Conservation (phyloP, 805 yeast species). For the Kregervanrija pseudodelftensis region DNA sequence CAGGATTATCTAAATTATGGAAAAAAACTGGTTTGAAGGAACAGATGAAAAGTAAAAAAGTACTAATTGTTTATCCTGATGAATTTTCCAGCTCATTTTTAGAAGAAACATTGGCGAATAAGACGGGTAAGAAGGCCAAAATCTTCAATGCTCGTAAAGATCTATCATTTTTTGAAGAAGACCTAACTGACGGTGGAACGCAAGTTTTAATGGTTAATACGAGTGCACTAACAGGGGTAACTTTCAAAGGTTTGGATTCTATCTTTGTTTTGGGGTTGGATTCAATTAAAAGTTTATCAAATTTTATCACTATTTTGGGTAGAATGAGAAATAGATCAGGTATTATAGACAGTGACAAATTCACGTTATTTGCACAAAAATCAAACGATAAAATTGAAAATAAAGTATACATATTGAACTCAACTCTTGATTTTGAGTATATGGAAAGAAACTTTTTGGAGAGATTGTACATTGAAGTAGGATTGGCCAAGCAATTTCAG, state of each 20-base stretch:
- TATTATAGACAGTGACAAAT: slow-evolving; percentile 12
- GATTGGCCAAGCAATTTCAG: slow-evolving; percentile 18
- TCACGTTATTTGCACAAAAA: slow-evolving; percentile 11
- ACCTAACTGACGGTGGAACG: slow-evolving; percentile 3
- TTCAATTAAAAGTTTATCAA: slow-evolving; percentile 17
- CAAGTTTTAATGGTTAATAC: slow-evolving; percentile 21
- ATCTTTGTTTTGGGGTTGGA: slow-evolving; percentile 28
- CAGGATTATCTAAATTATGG: slow-evolving; percentile 19
- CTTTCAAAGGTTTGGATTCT: slow-evolving; percentile 20
- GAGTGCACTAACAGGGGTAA: slow-evolving; percentile 20
- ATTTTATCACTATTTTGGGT: slow-evolving; percentile 20
- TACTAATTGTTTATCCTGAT: slow-evolving; percentile 24
- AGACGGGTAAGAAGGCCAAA: slow-evolving; percentile 9
- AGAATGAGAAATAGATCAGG: slow-evolving; percentile 20
- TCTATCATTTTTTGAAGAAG: slow-evolving; percentile 8
- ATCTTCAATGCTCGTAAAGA: slow-evolving; percentile 12
- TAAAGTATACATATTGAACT: slow-evolving; percentile 13
- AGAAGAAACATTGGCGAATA: slow-evolving; percentile 5
- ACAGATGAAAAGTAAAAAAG: slow-evolving; percentile 5
- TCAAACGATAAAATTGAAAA: neutral
- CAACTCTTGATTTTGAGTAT: slow-evolving; percentile 19
- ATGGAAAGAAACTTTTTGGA: slow-evolving; percentile 27
- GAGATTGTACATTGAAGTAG: slow-evolving; percentile 22
- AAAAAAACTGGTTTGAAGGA: slow-evolving; percentile 9
- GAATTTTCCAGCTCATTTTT: slow-evolving; percentile 14